Conservation (phyloP, 106 monocot species). For the Allium fistulosum region DNA sequence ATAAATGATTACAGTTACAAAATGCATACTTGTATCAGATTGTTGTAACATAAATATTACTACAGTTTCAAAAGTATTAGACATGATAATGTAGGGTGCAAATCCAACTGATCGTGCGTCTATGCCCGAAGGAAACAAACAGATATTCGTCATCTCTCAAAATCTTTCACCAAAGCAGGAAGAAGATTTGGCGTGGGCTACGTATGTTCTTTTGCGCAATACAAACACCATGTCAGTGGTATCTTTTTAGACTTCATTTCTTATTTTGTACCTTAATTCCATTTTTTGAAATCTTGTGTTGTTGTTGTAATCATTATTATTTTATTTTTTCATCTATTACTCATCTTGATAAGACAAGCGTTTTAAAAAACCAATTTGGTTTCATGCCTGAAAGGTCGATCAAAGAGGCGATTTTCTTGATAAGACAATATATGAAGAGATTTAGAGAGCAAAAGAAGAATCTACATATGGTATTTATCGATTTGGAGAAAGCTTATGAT, state of each 20-base stretch:
- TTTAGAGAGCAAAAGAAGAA: no score
- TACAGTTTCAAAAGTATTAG: no score
- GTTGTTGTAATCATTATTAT: background rate
- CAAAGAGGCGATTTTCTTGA: no score
- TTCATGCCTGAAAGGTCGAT: no score
- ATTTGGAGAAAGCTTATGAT: no score
- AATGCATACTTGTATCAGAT: no score
- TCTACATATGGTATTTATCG: no score
- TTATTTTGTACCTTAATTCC: background rate
- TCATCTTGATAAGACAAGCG: no score
- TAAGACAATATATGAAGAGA: no score
- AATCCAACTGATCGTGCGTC: conserved; percentile 42
- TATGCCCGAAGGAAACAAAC: conserved; percentile 70
- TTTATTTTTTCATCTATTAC: background rate
- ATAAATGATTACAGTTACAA: no score
- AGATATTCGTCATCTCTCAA: conserved; percentile 78
- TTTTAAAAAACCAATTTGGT: no score
- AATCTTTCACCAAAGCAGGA: conserved; percentile 28
- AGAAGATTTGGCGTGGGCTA: conserved; percentile 85
- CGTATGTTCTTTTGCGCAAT: conserved; percentile 81
- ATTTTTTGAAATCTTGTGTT: background rate
- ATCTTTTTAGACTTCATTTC: conserved; percentile 19
- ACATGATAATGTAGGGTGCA: conserved; percentile 41
- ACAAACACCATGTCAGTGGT: conserved; percentile 95
- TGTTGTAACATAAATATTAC: no score